Percentiles rank a stretch among this genome's conserved stretches.
phyloP scores from a whole-genome alignment of 1,139 yeast species.

The Arxiozyma heterogenica region DNA sequence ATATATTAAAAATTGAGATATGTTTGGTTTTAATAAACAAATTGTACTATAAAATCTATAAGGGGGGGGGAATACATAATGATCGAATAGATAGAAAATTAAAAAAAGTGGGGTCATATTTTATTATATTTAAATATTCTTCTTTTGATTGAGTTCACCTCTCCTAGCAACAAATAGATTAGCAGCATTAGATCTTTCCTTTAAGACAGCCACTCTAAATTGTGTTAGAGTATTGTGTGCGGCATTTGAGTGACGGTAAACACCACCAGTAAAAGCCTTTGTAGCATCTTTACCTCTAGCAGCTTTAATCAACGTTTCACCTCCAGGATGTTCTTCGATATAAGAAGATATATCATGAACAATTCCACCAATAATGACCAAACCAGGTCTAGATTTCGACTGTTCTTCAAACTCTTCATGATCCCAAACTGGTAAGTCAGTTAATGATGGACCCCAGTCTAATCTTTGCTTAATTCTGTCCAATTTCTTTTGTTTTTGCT shows the following conservation, averaged over 20 bases:
- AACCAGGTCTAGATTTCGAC: slow-evolving; percentile 46
- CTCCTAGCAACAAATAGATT: slow-evolving; percentile 29
- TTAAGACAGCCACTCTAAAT: slow-evolving; percentile 89
- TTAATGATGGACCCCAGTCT: slow-evolving; percentile 88
- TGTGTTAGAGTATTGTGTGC: slow-evolving; percentile 93
- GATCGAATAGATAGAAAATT: neutral
- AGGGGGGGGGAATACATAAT: neutral
- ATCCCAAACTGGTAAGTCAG: slow-evolving; percentile 85
- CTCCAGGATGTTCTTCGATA: slow-evolving; percentile 95
- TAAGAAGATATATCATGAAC: slow-evolving; percentile 85
- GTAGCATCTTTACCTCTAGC: slow-evolving; percentile 95
- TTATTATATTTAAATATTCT: slow-evolving; percentile 4
- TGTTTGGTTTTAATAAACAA: too few species aligned
- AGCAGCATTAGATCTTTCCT: slow-evolving; percentile 45
- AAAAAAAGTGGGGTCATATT: neutral
- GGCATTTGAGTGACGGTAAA: slow-evolving; percentile 92
- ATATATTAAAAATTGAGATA: too few species aligned
- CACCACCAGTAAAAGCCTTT: slow-evolving; percentile 96
- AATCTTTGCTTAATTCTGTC: slow-evolving; percentile 69
- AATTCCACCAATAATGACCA: slow-evolving; percentile 84
- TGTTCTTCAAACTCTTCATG: slow-evolving; percentile 68
- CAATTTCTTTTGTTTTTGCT: slow-evolving; percentile 93
- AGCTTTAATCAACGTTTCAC: slow-evolving; percentile 75
- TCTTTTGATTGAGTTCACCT: slow-evolving; percentile 26
- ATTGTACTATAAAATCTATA: too few species aligned